A percentile compares a stretch with the other conserved stretches of the same genome.
phyloP scores from a whole-genome alignment of 2,329 filamentous ascomycete genomes.

The Tolypocladium endophyticum region DNA sequence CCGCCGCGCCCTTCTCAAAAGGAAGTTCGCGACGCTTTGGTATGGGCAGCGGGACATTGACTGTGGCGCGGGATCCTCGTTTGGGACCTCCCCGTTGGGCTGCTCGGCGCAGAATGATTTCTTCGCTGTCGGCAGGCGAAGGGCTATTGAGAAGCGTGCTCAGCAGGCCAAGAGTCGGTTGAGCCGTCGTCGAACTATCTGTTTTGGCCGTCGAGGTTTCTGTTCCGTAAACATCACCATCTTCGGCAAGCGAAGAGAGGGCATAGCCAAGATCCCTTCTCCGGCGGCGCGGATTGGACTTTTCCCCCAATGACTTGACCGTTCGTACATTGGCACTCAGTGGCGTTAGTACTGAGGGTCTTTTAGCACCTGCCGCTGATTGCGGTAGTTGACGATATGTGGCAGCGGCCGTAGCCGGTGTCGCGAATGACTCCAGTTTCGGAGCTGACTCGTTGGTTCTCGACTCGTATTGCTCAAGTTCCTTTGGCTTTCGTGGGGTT shows the following conservation, averaged over 20 bases:
- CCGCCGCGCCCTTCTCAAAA: conserved; percentile 18
- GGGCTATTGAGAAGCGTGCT: conserved; percentile 20
- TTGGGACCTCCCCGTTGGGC: conserved; percentile 8
- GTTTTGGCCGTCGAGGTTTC: background rate
- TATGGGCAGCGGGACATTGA: conserved; percentile 16
- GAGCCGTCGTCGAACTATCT: conserved; percentile 1
- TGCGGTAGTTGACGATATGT: conserved; percentile 6
- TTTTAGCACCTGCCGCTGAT: conserved; percentile 6
- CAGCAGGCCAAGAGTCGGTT: conserved; percentile 17
- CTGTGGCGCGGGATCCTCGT: background rate
- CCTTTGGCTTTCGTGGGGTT: conserved; percentile 25
- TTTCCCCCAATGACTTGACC: conserved; percentile 11
- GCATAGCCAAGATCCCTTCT: conserved; percentile 20
- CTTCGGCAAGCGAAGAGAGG: conserved; percentile 36
- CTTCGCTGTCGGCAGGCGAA: background rate
- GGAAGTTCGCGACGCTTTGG: conserved; percentile 32
- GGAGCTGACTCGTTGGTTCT: background rate
- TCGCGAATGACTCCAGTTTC: conserved; percentile 4
- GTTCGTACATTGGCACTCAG: conserved; percentile 23
- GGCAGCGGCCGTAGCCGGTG: conserved; percentile 10
- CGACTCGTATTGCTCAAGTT: conserved; percentile 9
- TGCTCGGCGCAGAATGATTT: conserved; percentile 13
- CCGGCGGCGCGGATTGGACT: conserved; percentile 6
- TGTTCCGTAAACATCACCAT: conserved; percentile 23
- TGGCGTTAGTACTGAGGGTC: conserved; percentile 22